These are phyloP conservation scores for Quercus robur DNA, from an alignment of 306 rosid genomes.

Conservation along the genomic window DNA sequence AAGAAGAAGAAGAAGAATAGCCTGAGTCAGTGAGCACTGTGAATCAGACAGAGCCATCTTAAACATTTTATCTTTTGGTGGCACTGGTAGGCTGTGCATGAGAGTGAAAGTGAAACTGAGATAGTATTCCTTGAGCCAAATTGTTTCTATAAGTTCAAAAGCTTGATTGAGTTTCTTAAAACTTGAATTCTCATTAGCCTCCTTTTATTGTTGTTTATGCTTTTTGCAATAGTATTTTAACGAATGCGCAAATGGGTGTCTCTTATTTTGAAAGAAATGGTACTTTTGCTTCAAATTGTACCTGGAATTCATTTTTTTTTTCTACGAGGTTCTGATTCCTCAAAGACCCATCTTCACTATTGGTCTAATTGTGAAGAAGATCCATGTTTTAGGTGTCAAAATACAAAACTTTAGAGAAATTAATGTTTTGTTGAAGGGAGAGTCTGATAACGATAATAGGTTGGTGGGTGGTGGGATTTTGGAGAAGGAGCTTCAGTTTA, in stretches of 20 bases:
- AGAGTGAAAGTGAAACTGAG: no score
- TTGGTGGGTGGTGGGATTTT: constrained; percentile 32
- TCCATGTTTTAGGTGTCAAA: constrained; percentile 8
- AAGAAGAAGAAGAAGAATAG: no score
- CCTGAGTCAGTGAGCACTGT: no score
- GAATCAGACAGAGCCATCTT: no score
- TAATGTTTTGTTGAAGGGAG: constrained; percentile 41
- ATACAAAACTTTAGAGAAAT: constrained; percentile 23
- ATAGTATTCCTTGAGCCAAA: no score
- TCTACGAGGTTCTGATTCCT: constrained; percentile 27
- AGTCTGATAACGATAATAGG: constrained; percentile 29
- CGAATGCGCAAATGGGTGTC: constrained; percentile 37
- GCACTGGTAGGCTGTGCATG: no score
- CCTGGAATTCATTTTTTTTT: constrained; percentile 16
- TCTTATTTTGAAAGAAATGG: constrained; percentile 32
- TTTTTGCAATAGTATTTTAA: constrained; percentile 19
- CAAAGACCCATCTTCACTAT: constrained; percentile 32
- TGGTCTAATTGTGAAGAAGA: constrained; percentile 22
- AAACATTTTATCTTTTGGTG: no score
- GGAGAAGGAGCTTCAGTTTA: constrained; percentile 54
- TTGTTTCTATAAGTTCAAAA: no score
- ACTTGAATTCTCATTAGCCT: no score
- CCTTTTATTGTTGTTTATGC: no score
- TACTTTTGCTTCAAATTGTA: constrained; percentile 23
- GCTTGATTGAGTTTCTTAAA: no score